These are phyloP conservation scores for Entomophthora muscae DNA, from an alignment of 371 early-diverging fungal species.

Conservation along the genomic window DNA sequence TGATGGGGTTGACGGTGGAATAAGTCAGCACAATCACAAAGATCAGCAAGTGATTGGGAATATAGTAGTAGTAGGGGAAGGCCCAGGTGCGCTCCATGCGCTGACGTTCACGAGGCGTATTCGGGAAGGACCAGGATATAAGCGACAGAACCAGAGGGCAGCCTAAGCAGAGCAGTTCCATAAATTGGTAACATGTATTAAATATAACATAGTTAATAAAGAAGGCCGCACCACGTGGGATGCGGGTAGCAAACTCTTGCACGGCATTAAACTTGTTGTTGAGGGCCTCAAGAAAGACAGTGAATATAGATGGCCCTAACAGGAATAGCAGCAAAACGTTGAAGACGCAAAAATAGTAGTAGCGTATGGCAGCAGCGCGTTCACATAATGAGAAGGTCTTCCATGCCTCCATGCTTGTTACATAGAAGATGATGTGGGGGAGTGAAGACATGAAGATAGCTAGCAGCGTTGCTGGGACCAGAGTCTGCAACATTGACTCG, in stretches of 20 bases:
- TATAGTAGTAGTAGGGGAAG: constrained; percentile 42
- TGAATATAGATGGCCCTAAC: constrained; percentile 55
- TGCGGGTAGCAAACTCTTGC: constrained; percentile 40
- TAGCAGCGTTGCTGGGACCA: constrained; percentile 39
- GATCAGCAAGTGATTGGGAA: constrained; percentile 52
- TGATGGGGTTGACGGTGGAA: constrained; percentile 69
- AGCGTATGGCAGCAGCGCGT: constrained; percentile 47
- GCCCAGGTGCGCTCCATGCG: constrained; percentile 36
- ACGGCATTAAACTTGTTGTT: constrained; percentile 44
- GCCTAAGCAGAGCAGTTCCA: constrained; percentile 50
- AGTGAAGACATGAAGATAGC: constrained; percentile 44
- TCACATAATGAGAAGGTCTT: constrained; percentile 38
- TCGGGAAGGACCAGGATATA: constrained; percentile 27
- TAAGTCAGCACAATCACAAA: constrained; percentile 75
- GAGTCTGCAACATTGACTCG: constrained; percentile 33
- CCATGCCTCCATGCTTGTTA: constrained; percentile 34
- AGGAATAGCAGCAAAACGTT: constrained; percentile 77
- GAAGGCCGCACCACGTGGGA: constrained; percentile 57
- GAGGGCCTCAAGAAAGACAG: constrained; percentile 45
- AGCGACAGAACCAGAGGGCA: constrained; percentile 23
- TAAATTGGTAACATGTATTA: constrained; percentile 43
- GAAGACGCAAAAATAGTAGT: constrained; percentile 72
- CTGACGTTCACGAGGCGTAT: constrained; percentile 48
- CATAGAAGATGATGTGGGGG: constrained; percentile 26
- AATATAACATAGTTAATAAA: constrained; percentile 61